Base-by-base conservation (phyloP, 306 rosid species). In the Sphenostylis stenocarpa region DNA sequence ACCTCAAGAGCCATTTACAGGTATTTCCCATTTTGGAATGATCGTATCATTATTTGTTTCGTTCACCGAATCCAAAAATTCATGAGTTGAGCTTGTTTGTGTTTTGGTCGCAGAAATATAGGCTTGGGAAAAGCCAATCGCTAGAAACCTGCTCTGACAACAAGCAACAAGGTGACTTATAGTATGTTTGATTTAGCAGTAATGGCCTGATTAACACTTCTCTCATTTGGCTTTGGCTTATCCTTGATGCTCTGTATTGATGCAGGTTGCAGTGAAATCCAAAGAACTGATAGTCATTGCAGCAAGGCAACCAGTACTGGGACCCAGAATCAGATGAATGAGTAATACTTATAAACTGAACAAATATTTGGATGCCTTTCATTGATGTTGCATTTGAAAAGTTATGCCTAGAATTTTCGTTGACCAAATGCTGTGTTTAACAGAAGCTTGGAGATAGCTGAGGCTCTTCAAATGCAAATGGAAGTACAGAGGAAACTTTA, bases 1-100 rank as follows among this genome's bases (percentile, higher is more conserved):
- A 90, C 72, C 87, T 93, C 53, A 93, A 93, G 93, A 93, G 97
- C 90, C 97, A 93, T 83, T 90, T 93, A 60, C 97, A 93, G 92
- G 96, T 79, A 80, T 76, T 68, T 78, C 51, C 72, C 1, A 43
- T 48, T 60, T 57, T 15, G 5, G 17, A 49, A 74, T 81, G 29
- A 76, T 84, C 48, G 34, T 47, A 67, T 53, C 55, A 48, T 67
- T 20, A 29, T 70, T 28, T 76, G 11, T 67, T 70, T 34, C 67
- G 62, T 76, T 82, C 56, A 47, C 70, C 41, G 67, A 41, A 33
- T 63, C 57, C 53, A 39, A 61, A 85, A 60, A 23, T 0, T 41
- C 29, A 39, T 63, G 72, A 79, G 19, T 77, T 43, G 28, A 83
- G 48, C 20, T 63, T 41, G 28, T 67, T 20, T 67, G 23, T 72